These are phyloP conservation scores for Isatis tinctoria DNA, from an alignment of 345 rosid species.

Conservation along the genomic window DNA sequence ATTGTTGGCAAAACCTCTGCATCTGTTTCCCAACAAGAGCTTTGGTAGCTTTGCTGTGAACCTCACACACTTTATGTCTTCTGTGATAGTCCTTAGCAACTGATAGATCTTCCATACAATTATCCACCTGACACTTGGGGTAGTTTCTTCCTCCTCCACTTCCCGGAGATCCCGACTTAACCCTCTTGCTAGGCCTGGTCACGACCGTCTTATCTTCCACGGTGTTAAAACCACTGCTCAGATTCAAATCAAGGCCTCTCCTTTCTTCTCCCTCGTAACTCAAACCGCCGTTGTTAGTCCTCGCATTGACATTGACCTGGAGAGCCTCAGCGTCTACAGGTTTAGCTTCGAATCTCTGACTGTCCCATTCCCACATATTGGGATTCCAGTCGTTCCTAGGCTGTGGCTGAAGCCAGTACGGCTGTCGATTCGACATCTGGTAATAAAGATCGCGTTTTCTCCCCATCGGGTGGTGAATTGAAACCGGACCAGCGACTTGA, in stretches of 20 bases:
- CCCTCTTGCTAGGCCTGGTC: conserved; percentile 61
- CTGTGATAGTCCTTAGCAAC: conserved; percentile 85
- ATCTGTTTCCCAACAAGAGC: conserved; percentile 80
- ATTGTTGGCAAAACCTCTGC: conserved; percentile 99
- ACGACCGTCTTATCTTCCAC: conserved; percentile 40
- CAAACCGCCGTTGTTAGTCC: background rate
- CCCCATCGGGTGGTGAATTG: conserved; percentile 45
- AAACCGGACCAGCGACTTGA: conserved; percentile 59
- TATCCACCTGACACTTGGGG: conserved; percentile 86
- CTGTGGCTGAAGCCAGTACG: conserved; percentile 24
- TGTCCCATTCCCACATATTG: conserved; percentile 75
- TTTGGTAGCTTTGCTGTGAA: conserved; percentile 74
- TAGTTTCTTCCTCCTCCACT: conserved; percentile 40
- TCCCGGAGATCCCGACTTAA: conserved; percentile 71
- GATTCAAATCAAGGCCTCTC: conserved; percentile 57
- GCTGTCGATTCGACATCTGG: conserved; percentile 31
- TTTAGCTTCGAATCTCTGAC: conserved; percentile 54
- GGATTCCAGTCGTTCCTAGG: conserved; percentile 55
- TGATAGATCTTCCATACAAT: conserved; percentile 72
- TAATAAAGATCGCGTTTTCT: conserved; percentile 57
- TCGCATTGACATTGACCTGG: background rate
- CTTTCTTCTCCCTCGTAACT: conserved; percentile 40
- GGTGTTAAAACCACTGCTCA: conserved; percentile 44
- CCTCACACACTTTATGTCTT: conserved; percentile 84
- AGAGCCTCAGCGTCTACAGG: conserved; percentile 36